Base-by-base conservation (phyloP, 225 moss, liverwort and hornwort species). In the Polytrichum commune region DNA sequence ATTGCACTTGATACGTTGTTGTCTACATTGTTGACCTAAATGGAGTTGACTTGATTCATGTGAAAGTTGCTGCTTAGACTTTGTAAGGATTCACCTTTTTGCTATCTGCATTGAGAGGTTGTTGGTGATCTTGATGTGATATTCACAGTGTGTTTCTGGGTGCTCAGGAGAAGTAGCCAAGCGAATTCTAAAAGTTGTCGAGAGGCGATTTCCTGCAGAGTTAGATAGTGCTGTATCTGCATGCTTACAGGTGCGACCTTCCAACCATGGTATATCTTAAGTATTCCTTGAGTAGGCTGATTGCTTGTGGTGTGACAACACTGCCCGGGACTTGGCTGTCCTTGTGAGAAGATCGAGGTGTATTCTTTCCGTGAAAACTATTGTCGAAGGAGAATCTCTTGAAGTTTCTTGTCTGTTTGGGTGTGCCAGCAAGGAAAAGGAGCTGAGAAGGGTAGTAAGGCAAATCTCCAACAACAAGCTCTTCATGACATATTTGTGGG, bases 401-500 rank as follows among this genome's bases (percentile, higher is more conserved):
- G 46, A 46, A 46, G 0, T 16, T 46, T 63, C n/a, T 63, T 63
- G 62, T 63, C 5, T 63, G 25, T 63, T 16, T 63, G 62, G 27
- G 24, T 23, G 62, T 22, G 18, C 63, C 81, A 91, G 89, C 69
- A 74, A 19, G 71, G 64, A 64, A 60, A 74, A 60, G 73, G 70
- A 75, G 55, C 67, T 19, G 76, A 58, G 19, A 78, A 79, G 64
- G 66, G 55, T 32, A 76, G 18, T 54, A 74, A 70, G 29, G 78
- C 83, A 54, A 77, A 80, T 56, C 76, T 86, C 56, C 68, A 78
- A 60, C 88, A 83, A 55, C 63, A 82, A 78, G 92, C 92, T 60
- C 67, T 96, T 62, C 74, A 78, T 33, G 91, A 95, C 46, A 82
- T 93, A 58, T 95, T 95, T 64, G 62, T 81, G 69, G 91, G 93